These are phyloP conservation scores for Inonotus obliquus DNA, from an alignment of 1,284 basidiomycete genomes.

Conservation along the genomic window DNA sequence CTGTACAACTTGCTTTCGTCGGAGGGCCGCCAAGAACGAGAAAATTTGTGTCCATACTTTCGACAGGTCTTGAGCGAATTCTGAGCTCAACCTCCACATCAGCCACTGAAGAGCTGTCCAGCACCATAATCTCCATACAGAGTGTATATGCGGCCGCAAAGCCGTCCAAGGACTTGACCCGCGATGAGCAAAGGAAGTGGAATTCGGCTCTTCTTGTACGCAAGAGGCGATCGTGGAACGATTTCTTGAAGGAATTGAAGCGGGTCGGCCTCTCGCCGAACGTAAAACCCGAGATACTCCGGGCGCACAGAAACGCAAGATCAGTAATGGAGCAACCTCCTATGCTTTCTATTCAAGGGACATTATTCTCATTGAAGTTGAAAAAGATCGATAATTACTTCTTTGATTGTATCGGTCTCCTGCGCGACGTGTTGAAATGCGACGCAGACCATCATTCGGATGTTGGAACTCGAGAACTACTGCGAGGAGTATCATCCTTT, in stretches of 20 bases:
- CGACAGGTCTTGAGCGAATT: slow-evolving; percentile 37
- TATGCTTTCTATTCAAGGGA: slow-evolving; percentile 26
- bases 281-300: slow-evolving; percentile 68
- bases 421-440: slow-evolving; percentile 66
- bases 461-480: slow-evolving; percentile 80
- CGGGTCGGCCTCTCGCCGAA: slow-evolving; percentile 73
- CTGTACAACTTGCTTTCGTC: not conserved
- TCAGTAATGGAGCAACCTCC: slow-evolving; percentile 66
- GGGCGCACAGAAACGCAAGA: slow-evolving; percentile 55
- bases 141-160: slow-evolving; percentile 56
- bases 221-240: slow-evolving; percentile 90
- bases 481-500: slow-evolving; percentile 72
- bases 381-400: slow-evolving; percentile 65
- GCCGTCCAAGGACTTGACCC: slow-evolving; percentile 43
- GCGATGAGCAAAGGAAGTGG: slow-evolving; percentile 67
- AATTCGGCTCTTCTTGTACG: slow-evolving; percentile 72
- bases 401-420: slow-evolving; percentile 58
- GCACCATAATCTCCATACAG: slow-evolving; percentile 71
- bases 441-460: slow-evolving; percentile 77
- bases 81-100: slow-evolving; percentile 36
- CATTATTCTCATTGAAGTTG: slow-evolving; percentile 20
- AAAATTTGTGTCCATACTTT: slow-evolving; percentile 44
- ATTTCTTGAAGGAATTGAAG: slow-evolving; percentile 88
- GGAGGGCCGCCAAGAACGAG: slow-evolving; percentile 33
- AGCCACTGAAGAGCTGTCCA: slow-evolving; percentile 59